A percentile compares a stretch with the other conserved stretches of the same genome.
These are phyloP conservation scores for Neoarthrinium moseri DNA, from an alignment of 2,329 filamentous ascomycete genomes.

Conservation along the genomic window DNA sequence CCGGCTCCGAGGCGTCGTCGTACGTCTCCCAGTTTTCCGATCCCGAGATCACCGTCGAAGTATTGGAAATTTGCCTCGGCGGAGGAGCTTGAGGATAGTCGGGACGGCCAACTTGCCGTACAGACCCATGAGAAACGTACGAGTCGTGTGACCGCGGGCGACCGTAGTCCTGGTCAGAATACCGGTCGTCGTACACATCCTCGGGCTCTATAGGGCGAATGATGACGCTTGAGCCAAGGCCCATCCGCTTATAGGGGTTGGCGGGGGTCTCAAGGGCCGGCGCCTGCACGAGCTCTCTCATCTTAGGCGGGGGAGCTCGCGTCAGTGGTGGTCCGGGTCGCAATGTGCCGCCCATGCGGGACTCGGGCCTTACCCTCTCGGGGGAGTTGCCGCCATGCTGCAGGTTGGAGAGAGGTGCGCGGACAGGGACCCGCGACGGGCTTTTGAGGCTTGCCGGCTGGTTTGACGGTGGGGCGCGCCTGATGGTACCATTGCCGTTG, in stretches of 20 bases:
- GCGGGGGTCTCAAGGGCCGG: slow-evolving; percentile 50
- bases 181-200: slow-evolving; percentile 77
- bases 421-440: slow-evolving; percentile 68
- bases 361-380: slow-evolving; percentile 59
- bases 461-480: slow-evolving; percentile 12
- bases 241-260: slow-evolving; percentile 47
- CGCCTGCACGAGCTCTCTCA: slow-evolving; percentile 71
- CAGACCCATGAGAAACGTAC: slow-evolving; percentile 34
- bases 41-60: slow-evolving; percentile 74
- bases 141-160: slow-evolving; percentile 31
- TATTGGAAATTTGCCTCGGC: slow-evolving; percentile 68
- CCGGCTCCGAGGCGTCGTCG: slow-evolving; percentile 77
- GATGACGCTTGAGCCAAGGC: slow-evolving; percentile 50
- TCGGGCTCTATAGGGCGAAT: slow-evolving; percentile 68
- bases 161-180: slow-evolving; percentile 37
- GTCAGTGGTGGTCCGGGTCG: slow-evolving; percentile 54
- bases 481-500: slow-evolving; percentile 26
- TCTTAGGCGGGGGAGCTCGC: slow-evolving; percentile 81
- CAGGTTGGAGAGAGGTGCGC: slow-evolving; percentile 67
- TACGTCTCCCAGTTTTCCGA: slow-evolving; percentile 99
- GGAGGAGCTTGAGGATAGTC: slow-evolving; percentile 41
- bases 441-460: slow-evolving; percentile 40
- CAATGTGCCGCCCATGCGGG: slow-evolving; percentile 43
- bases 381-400: slow-evolving; percentile 77
- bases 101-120: slow-evolving; percentile 37